phyloP scores from a whole-genome alignment of 2,329 filamentous ascomycete genomes.

The Arthrobotrys iridis region DNA sequence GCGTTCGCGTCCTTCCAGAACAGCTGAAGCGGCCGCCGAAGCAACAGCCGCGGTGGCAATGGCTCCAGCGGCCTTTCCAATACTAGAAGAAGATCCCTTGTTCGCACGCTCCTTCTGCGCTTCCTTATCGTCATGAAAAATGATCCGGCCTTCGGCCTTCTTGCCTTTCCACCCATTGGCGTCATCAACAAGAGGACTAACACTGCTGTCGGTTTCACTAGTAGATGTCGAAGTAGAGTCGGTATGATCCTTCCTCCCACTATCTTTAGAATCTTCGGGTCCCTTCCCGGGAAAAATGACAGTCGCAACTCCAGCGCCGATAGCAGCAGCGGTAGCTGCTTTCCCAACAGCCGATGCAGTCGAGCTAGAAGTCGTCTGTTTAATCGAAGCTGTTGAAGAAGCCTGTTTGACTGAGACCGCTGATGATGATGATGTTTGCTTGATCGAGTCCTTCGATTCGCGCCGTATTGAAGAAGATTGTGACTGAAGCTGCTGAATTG shows the following conservation, averaged over 20 bases:
- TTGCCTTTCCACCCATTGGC: slow-evolving; percentile 14
- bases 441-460: not conserved
- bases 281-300: slow-evolving; percentile 43
- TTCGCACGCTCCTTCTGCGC: slow-evolving; percentile 22
- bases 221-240: slow-evolving; percentile 27
- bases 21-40: slow-evolving; percentile 2
- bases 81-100: not conserved
- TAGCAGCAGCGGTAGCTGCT: slow-evolving; percentile 11
- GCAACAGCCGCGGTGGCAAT: slow-evolving; percentile 8
- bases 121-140: slow-evolving; percentile 42
- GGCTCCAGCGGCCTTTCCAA: slow-evolving; percentile 19
- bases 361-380: slow-evolving; percentile 12
- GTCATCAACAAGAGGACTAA: slow-evolving; percentile 27
- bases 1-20: slow-evolving; percentile 27
- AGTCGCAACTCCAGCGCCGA: slow-evolving; percentile 1
- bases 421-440: slow-evolving; percentile 27
- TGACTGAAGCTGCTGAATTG: slow-evolving; percentile 17
- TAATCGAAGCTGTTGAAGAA: slow-evolving; percentile 15
- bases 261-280: not conserved
- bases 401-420: slow-evolving; percentile 14
- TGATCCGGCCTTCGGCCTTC: slow-evolving; percentile 11
- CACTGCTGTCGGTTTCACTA: slow-evolving; percentile 43
- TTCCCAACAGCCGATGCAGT: slow-evolving; percentile 25
- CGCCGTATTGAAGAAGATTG: slow-evolving; percentile 3
- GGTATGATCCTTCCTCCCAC: not conserved